Base-by-base conservation (phyloP, 192 early-diverging fungal species). In the Coemansia sp. region DNA sequence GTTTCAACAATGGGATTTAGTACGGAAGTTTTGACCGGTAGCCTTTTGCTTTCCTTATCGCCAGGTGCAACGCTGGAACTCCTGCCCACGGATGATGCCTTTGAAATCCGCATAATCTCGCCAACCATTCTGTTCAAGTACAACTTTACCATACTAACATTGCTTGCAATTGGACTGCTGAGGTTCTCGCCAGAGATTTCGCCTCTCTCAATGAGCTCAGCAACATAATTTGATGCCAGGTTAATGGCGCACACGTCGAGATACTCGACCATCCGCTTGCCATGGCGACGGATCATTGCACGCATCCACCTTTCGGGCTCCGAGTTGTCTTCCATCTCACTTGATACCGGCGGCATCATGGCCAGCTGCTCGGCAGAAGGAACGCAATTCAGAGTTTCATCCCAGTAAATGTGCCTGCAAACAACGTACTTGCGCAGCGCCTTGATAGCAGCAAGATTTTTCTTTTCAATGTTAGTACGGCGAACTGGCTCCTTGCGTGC, bases 241-340 rank as follows among this genome's bases (percentile, higher is more conserved):
- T 81, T 81, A 9, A 64, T 43, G 2, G 66, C 63, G 38, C 78
- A 81, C 15, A 38, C 51, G 21, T 81, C 73, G 66, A 81, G 67
- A 33, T 76, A 81, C 6, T 61, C 45, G 1, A 81, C 70, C 78
- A 81, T 81, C 14, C 34, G 24, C 12, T 24, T 33, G 8, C 67
- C 69, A 43, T 81, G 78, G 24, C 78, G 66, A 21, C 58, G 70
- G 18, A 81, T 69, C 78, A 81, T 81, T 34, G 78, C 78, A 20
- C 73, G 69, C 8, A 72, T 67, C 73, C 73, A 81, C 14, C 78
- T 63, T 30, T 76, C 78, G 6, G 78, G 73, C 63, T 81, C 78
- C 4, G 78, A 71, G 10, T 66, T 56, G 20, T 81, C 78, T 18
- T 81, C 78, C 51, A 59, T 48, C 1, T 62, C 65, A 6, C 58